Evolutionary conservation across 345 rosid species (phyloP).

Genomic region (Pistacia atlantica): DNA sequence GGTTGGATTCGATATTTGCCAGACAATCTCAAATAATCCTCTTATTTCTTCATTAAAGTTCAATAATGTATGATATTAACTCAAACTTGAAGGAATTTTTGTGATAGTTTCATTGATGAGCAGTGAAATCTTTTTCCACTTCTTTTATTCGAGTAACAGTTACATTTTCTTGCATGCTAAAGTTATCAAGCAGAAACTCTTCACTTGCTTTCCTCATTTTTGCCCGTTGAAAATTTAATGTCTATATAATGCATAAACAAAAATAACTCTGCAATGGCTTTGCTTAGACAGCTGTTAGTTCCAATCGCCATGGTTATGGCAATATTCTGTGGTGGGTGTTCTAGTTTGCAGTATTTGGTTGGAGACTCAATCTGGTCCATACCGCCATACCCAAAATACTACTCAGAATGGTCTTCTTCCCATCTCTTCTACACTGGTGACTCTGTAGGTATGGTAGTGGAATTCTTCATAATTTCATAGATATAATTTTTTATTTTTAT

Average conservation of each 20-base stretch:
- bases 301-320: neutral
- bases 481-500: too few relatives aligned
- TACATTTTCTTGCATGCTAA: neutral
- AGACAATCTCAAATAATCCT: too few relatives aligned
- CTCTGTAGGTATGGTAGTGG: too few relatives aligned
- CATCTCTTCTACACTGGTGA: too few relatives aligned
- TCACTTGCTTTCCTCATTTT: neutral
- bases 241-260: neutral
- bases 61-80: too few relatives aligned
- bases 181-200: neutral
- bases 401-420: too few relatives aligned
- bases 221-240: neutral
- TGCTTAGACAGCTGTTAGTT: neutral
- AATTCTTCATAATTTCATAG: too few relatives aligned
- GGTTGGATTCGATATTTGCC: too few relatives aligned
- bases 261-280: neutral
- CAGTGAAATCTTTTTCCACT: neutral
- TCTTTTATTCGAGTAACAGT: neutral
- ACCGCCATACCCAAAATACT: too few relatives aligned
- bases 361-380: constrained; percentile 26
- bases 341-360: constrained; percentile 17
- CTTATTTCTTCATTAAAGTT: too few relatives aligned
- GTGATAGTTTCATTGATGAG: neutral
- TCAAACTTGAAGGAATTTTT: too few relatives aligned
- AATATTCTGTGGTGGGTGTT: neutral